phyloP scores from a whole-genome alignment of 164 flowering plant species.

The Kingdonia uniflora region DNA sequence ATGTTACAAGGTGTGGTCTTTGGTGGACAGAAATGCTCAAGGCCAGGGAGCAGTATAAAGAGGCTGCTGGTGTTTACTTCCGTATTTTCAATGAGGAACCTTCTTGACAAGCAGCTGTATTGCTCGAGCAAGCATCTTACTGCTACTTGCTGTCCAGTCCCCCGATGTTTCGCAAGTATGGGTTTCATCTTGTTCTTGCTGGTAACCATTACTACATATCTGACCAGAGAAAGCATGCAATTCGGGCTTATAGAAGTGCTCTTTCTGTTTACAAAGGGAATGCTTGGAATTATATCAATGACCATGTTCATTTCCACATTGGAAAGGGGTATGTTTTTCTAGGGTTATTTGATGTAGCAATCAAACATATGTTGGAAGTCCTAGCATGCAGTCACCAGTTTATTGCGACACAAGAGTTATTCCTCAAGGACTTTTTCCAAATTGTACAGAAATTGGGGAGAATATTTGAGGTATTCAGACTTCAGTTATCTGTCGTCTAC shows the following conservation, averaged over 20 bases:
- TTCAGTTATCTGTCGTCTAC: conserved; percentile 67
- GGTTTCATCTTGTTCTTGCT: conserved; percentile 95
- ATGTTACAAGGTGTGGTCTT: conserved; percentile 92
- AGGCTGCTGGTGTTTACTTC: conserved; percentile 84
- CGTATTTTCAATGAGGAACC: conserved; percentile 92
- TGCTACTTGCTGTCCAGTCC: conserved; percentile 81
- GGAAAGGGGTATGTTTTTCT: conserved; percentile 95
- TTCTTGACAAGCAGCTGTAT: conserved; percentile 75
- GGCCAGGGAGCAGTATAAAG: conserved; percentile 68
- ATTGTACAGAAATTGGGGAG: conserved; percentile 83
- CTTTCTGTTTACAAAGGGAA: conserved; percentile 71
- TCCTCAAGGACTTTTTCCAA: conserved; percentile 65
- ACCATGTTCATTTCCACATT: conserved; percentile 84
- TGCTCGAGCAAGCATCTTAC: conserved; percentile 98
- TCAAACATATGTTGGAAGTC: conserved; percentile 65
- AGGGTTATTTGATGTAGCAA: conserved; percentile 76
- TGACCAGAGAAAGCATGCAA: conserved; percentile 95
- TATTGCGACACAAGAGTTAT: conserved; percentile 63
- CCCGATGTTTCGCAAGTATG: conserved; percentile 87
- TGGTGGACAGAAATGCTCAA: conserved; percentile 98
- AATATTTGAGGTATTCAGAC: conserved; percentile 54
- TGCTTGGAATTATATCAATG: conserved; percentile 72
- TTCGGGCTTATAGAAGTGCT: conserved; percentile 77
- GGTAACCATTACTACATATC: conserved; percentile 76
- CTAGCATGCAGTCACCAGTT: conserved; percentile 82